A percentile compares a stretch with the other conserved stretches of the same genome.
These are phyloP conservation scores for Bretziella fagacearum DNA, from an alignment of 2,329 filamentous ascomycete species.

Conservation along the genomic window DNA sequence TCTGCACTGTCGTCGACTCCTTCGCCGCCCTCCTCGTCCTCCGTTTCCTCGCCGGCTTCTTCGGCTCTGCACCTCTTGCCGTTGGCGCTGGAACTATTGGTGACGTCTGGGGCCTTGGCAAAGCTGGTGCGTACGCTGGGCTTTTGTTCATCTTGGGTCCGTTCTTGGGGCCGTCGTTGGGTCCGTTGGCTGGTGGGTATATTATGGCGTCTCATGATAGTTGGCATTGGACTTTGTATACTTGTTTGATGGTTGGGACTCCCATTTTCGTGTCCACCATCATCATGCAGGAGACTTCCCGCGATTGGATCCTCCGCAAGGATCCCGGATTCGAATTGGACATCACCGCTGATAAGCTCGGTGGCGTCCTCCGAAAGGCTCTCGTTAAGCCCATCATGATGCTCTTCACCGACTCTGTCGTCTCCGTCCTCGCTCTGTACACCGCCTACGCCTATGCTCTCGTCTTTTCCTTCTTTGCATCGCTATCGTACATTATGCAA, in stretches of 20 bases:
- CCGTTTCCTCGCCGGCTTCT: constrained; percentile 40
- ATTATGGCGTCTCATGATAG: constrained; percentile 29
- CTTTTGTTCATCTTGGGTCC: constrained; percentile 33
- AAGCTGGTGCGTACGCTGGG: constrained; percentile 23
- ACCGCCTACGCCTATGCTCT: constrained; percentile 34
- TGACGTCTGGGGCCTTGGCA: constrained; percentile 23
- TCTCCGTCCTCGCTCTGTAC: constrained; percentile 37
- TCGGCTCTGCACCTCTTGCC: constrained; percentile 31
- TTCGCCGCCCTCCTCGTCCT: constrained; percentile 35
- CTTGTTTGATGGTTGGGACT: constrained; percentile 29
- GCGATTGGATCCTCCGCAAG: constrained; percentile 31
- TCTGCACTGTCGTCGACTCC: constrained; percentile 30
- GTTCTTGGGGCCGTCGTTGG: constrained; percentile 35
- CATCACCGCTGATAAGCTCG: constrained; percentile 16
- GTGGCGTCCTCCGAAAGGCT: constrained; percentile 25
- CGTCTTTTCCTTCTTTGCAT: constrained; percentile 36
- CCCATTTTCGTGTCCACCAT: constrained; percentile 23
- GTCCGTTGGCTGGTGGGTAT: constrained; percentile 32
- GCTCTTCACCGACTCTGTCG: constrained; percentile 45
- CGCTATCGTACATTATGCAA: constrained; percentile 32
- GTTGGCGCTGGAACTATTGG: constrained; percentile 33
- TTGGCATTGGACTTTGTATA: constrained; percentile 40
- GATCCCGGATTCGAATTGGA: constrained; percentile 19
- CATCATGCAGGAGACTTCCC: constrained; percentile 38
- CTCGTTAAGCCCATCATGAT: constrained; percentile 38